Percentiles rank a stretch among this genome's conserved stretches.
These are phyloP conservation scores for Pichia sp. DNA, from an alignment of 1,139 yeast genomes.

Conservation along the genomic window DNA sequence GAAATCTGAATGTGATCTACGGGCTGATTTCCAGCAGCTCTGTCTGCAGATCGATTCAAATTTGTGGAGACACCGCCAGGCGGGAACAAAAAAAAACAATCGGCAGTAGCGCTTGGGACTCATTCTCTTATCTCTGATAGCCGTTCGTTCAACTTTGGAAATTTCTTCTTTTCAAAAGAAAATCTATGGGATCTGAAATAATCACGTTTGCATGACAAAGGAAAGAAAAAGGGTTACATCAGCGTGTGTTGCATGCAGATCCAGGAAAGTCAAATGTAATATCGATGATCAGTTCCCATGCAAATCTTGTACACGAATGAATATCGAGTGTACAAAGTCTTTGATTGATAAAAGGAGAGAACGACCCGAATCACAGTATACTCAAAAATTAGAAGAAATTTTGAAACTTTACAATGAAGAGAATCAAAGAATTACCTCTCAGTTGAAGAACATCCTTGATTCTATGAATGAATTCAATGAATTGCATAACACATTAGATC, in stretches of 20 bases:
- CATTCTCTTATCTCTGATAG: no score
- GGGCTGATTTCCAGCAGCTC: no score
- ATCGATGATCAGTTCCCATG: slow-evolving; percentile 39
- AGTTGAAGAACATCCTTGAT: slow-evolving; percentile 4
- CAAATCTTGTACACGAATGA: slow-evolving; percentile 38
- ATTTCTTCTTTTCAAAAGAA: no score
- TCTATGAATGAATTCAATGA: slow-evolving; percentile 4
- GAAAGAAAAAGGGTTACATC: slow-evolving; percentile 5
- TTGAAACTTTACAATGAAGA: slow-evolving; percentile 8
- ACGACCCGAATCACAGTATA: slow-evolving; percentile 46
- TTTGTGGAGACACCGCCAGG: no score
- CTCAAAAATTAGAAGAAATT: slow-evolving; percentile 30
- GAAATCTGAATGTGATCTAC: no score
- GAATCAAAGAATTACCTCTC: background rate
- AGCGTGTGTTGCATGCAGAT: slow-evolving; percentile 44
- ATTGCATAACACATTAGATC: background rate
- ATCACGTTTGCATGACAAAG: no score
- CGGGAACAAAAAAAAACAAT: no score
- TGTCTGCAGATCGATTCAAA: no score
- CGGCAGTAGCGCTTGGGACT: no score
- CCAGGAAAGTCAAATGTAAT: slow-evolving; percentile 50
- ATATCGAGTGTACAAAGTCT: slow-evolving; percentile 43
- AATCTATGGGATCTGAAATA: no score
- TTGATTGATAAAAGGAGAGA: slow-evolving; percentile 47
- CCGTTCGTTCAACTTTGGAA: no score